Evolutionary conservation across 2,329 filamentous ascomycete genomes (phyloP).

Genomic region (Chaetothyriales sp.): DNA sequence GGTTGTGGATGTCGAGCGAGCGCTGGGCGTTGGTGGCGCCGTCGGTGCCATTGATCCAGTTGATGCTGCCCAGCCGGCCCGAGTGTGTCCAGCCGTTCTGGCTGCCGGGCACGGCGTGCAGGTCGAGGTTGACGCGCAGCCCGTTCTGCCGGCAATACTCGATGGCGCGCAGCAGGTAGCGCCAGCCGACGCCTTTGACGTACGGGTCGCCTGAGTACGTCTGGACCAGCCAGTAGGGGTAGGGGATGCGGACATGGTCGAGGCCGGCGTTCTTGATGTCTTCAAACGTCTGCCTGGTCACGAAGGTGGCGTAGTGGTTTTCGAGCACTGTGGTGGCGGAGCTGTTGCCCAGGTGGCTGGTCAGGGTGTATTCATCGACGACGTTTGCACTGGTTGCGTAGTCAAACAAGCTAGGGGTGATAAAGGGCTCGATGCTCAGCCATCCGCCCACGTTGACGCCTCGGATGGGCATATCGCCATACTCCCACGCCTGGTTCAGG

Average conservation of each 20-base stretch:
- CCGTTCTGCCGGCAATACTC: slow-evolving; percentile 91
- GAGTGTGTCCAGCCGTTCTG: slow-evolving; percentile 99
- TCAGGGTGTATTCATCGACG: slow-evolving; percentile 79
- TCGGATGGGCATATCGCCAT: slow-evolving; percentile 63
- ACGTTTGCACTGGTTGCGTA: slow-evolving; percentile 50
- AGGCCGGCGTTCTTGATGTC: slow-evolving; percentile 79
- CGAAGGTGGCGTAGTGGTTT: slow-evolving; percentile 78
- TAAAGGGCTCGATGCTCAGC: slow-evolving; percentile 88
- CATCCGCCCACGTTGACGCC: slow-evolving; percentile 91
- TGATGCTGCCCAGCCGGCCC: slow-evolving; percentile 63
- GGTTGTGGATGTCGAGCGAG: slow-evolving; percentile 74
- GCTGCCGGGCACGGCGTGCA: slow-evolving; percentile 81
- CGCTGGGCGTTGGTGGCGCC: slow-evolving; percentile 65
- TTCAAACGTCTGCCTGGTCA: slow-evolving; percentile 69
- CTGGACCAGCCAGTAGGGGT: slow-evolving; percentile 85
- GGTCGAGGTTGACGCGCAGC: slow-evolving; percentile 78
- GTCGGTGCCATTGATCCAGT: slow-evolving; percentile 84
- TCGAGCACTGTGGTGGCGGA: slow-evolving; percentile 54
- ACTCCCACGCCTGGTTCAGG: slow-evolving; percentile 64
- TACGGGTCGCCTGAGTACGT: slow-evolving; percentile 81
- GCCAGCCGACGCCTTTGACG: slow-evolving; percentile 73
- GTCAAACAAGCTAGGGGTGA: slow-evolving; percentile 80
- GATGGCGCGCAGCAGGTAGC: slow-evolving; percentile 81
- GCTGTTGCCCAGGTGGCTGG: slow-evolving; percentile 53
- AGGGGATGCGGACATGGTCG: slow-evolving; percentile 93